Conservation (phyloP, 148 eudicot genomes). For the Rhododendron griersonianum region DNA sequence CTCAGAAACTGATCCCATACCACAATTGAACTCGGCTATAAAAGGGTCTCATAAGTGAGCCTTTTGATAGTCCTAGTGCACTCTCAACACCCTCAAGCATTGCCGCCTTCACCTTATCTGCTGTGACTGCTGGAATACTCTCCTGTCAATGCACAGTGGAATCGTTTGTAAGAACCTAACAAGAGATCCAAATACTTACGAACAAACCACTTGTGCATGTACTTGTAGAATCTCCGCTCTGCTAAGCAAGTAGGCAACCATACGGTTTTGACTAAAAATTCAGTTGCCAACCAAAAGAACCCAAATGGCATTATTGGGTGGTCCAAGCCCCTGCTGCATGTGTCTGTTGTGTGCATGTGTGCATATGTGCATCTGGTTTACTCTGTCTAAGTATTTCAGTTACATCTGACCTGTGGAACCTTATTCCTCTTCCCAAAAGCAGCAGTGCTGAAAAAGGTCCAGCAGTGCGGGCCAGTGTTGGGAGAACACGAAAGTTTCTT, state of each 20-base stretch:
- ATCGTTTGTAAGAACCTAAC: background rate
- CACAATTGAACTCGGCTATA: constrained; percentile 77
- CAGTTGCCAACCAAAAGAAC: background rate
- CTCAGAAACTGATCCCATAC: constrained; percentile 33
- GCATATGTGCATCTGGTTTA: background rate
- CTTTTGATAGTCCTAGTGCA: constrained; percentile 66
- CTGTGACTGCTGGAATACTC: constrained; percentile 69
- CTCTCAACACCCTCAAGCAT: constrained; percentile 85
- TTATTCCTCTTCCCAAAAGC: constrained; percentile 75
- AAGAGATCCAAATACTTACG: background rate
- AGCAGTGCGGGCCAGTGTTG: constrained; percentile 60
- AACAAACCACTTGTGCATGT: background rate
- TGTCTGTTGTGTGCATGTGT: background rate
- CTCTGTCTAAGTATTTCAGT: background rate
- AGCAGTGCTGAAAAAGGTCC: constrained; percentile 94
- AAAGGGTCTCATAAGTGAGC: constrained; percentile 62
- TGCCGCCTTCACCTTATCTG: constrained; percentile 75
- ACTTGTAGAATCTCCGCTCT: background rate
- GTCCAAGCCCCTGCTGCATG: background rate
- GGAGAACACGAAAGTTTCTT: constrained; percentile 43
- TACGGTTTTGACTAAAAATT: background rate
- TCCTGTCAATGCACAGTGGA: constrained; percentile 43
- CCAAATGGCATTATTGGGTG: background rate
- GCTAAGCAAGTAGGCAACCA: background rate
- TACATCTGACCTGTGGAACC: constrained; percentile 83